Conservation (phyloP, 164 flowering plant genomes). For the Santalum album region DNA sequence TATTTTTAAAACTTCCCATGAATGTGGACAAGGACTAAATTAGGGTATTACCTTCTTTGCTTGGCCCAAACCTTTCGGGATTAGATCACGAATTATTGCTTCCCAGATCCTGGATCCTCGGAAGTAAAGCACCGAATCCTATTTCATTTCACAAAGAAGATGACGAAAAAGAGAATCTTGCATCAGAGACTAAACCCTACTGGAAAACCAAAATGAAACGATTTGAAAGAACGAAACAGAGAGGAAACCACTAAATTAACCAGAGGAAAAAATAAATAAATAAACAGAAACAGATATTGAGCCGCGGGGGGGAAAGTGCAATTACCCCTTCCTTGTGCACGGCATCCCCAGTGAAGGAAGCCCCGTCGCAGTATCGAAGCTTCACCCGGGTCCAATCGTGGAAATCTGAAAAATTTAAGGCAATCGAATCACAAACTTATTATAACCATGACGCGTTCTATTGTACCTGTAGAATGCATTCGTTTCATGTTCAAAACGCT, state of each 20-base stretch:
- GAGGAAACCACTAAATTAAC: too few relatives aligned
- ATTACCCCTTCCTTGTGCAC: conserved; percentile 56
- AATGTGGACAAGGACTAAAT: background rate
- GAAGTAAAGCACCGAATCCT: conserved; percentile 74
- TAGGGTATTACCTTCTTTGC: conserved; percentile 59
- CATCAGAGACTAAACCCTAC: too few relatives aligned
- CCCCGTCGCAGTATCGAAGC: conserved; percentile 95
- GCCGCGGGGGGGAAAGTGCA: background rate
- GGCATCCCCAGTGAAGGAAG: conserved; percentile 83
- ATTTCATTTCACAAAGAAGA: conserved; percentile 12
- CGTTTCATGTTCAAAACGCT: too few relatives aligned
- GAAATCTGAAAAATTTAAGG: conserved; percentile 46
- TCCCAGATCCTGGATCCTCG: conserved; percentile 91
- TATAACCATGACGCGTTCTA: too few relatives aligned
- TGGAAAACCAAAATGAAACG: too few relatives aligned
- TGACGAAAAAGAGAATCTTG: background rate
- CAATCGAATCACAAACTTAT: background rate
- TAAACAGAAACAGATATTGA: too few relatives aligned
- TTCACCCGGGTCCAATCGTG: conserved; percentile 97
- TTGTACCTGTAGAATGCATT: too few relatives aligned
- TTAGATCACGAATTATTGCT: conserved; percentile 77
- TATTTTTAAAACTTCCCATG: background rate
- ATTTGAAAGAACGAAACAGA: too few relatives aligned
- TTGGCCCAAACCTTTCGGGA: conserved; percentile 57
- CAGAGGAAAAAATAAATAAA: too few relatives aligned